Evolutionary conservation across 768 basidiomycete genomes (phyloP).

Genomic region (button mushroom (Agaricus bisporus)): DNA sequence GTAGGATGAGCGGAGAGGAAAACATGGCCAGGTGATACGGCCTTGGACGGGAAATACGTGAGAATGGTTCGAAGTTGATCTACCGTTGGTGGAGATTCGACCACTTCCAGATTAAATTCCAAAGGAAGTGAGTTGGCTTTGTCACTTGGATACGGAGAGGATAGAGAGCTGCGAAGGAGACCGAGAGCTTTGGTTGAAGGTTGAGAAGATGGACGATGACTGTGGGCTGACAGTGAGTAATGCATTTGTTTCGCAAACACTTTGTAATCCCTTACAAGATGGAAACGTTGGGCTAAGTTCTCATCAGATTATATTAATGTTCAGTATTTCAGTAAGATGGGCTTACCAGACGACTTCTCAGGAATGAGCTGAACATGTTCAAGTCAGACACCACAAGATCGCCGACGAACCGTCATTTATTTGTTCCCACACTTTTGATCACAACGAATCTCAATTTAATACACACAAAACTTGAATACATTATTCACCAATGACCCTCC

Average conservation of each 20-base stretch:
- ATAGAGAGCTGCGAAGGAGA: constrained; percentile 52
- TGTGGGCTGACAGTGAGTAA: constrained; percentile 17
- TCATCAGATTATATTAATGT: neutral
- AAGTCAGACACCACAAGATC: neutral
- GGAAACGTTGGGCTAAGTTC: constrained; percentile 48
- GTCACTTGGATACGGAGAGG: constrained; percentile 54
- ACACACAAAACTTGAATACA: no score
- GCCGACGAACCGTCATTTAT: neutral
- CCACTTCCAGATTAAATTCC: constrained; percentile 64
- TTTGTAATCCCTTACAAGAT: constrained; percentile 51
- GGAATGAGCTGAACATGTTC: constrained; percentile 32
- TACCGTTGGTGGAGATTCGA: constrained; percentile 58
- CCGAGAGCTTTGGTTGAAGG: constrained; percentile 57
- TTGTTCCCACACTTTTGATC: neutral
- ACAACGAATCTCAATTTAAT: no score
- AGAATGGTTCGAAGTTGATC: constrained; percentile 68
- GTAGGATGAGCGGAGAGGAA: constrained; percentile 65
- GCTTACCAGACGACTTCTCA: constrained; percentile 27
- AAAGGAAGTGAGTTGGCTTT: constrained; percentile 45
- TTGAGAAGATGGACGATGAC: constrained; percentile 62
- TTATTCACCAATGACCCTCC: neutral
- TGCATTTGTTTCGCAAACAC: neutral
- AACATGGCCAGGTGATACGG: constrained; percentile 29
- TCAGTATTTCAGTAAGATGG: neutral
- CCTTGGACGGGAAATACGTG: constrained; percentile 45